Base-by-base conservation (phyloP, 75 land plant species). In the Cryptomeria japonica region DNA sequence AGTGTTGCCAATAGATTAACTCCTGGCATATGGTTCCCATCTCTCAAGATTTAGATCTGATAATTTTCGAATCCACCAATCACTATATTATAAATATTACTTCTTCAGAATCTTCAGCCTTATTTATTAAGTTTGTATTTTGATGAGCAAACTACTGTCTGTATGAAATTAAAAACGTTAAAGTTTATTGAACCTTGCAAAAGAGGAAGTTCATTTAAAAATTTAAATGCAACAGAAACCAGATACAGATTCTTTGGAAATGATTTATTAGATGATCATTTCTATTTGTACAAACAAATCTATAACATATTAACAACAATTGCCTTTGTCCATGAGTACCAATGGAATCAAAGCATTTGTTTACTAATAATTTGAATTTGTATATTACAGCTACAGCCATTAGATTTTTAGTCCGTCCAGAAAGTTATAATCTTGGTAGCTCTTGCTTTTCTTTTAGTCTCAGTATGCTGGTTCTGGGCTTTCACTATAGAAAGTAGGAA, bases 31-130 rank as follows among this genome's bases (percentile, higher is more conserved):
- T 19, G 25, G 42, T 11, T 41, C 47, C 12, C 44, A 44, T 12
- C 84, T 41, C 84, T 72, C 31, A 80, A 44, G 31, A 80, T 80
- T 80, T 80, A 80, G 51, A 80, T n/a, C 31, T 15, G 9, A 44
- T 9, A 11, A 80, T 41, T 80, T n/a, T 10, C 12, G 42, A 80
- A 80, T 11, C 13, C 28, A 80, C 49, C 31, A 44, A 80, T 7
- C 84, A 28, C 73, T 55, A 55, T 55, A 55, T 16, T 55, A 55
- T 55, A 55, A 55, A 3, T 55, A 55, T 55, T 55, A 55, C 58
- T 55, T 55, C 58, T 55, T 55, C 19, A 55, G 58, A 1, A 0
- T 55, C 15, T 55, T 55, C 58, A 55, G 58, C 58, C 58, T 55
- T 12, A 18, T 15, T 55, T 55, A 55, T 55, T 13, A 53, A 53